phyloP scores from a whole-genome alignment of 495 filamentous ascomycete species.

The Filosporella fistucella region DNA sequence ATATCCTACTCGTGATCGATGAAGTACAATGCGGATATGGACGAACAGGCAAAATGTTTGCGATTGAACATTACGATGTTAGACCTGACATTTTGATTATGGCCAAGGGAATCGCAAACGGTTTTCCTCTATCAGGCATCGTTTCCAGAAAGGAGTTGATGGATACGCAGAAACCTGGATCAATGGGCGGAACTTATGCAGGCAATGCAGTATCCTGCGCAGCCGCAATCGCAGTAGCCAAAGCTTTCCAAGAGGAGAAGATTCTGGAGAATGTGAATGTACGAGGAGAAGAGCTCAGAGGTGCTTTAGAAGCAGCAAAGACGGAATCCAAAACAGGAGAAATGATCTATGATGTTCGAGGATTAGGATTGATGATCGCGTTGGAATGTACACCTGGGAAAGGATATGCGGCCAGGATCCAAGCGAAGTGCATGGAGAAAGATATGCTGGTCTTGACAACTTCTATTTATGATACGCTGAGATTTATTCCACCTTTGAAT shows the following conservation, averaged over 20 bases:
- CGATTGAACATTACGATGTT: slow-evolving; percentile 58
- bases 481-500: slow-evolving; percentile 16
- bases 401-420: slow-evolving; percentile 16
- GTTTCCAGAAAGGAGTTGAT: slow-evolving; percentile 49
- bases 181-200: slow-evolving; percentile 54
- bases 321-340: slow-evolving; percentile 37
- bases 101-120: slow-evolving; percentile 63
- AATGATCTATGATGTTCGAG: slow-evolving; percentile 58
- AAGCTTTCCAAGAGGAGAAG: slow-evolving; percentile 49
- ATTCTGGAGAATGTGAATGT: slow-evolving; percentile 45
- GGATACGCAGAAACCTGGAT: slow-evolving; percentile 32
- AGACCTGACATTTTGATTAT: slow-evolving; percentile 61
- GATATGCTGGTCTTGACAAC: slow-evolving; percentile 16
- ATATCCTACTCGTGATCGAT: slow-evolving; percentile 63
- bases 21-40: slow-evolving; percentile 79
- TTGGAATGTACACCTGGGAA: slow-evolving; percentile 52
- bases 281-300: slow-evolving; percentile 42
- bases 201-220: slow-evolving; percentile 56
- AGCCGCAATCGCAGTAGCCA: slow-evolving; percentile 51
- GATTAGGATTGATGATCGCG: slow-evolving; percentile 55
- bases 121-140: slow-evolving; percentile 52
- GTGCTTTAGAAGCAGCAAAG: slow-evolving; percentile 6
- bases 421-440: slow-evolving; percentile 13
- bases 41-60: slow-evolving; percentile 59
- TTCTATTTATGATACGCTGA: slow-evolving; percentile 13